Conservation (phyloP, 2,329 filamentous ascomycete species). For the Xenosphaeropsis pyriputrescens region DNA sequence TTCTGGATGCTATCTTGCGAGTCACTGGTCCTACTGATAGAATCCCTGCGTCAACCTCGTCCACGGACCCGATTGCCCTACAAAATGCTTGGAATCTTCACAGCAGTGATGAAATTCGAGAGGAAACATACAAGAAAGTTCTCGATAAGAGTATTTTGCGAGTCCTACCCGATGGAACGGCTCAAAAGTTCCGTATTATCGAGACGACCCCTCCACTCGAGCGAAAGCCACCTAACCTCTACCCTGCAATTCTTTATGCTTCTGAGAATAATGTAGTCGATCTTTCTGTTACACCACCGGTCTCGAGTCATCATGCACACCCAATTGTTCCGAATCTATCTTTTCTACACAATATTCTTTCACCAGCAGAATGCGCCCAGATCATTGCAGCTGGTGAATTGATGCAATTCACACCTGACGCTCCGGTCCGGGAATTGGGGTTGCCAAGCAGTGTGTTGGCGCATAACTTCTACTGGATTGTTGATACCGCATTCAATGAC, state of each 20-base stretch:
- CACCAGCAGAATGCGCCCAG: conserved; percentile 43
- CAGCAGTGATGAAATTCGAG: conserved; percentile 19
- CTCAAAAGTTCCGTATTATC: conserved; percentile 36
- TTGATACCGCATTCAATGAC: conserved; percentile 47
- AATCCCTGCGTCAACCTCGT: conserved; percentile 15
- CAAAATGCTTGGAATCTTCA: conserved; percentile 48
- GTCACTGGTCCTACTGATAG: conserved; percentile 47
- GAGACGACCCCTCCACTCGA: conserved; percentile 43
- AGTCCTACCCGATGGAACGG: conserved; percentile 20
- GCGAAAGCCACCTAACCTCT: conserved; percentile 53
- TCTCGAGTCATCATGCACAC: conserved; percentile 38
- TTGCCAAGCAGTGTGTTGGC: conserved; percentile 47
- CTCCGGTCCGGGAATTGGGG: conserved; percentile 49
- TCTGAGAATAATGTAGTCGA: conserved; percentile 40
- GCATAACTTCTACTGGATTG: conserved; percentile 63
- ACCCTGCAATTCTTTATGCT: conserved; percentile 50
- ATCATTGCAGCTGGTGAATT: conserved; percentile 54
- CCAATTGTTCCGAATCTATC: conserved; percentile 47
- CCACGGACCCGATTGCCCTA: conserved; percentile 30
- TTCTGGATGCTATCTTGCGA: conserved; percentile 49
- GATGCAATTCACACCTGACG: conserved; percentile 52
- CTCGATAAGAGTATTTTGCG: conserved; percentile 39
- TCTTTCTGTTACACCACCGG: conserved; percentile 29
- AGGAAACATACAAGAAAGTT: conserved; percentile 39
- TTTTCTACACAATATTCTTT: conserved; percentile 44